These are phyloP conservation scores for Jacaranda copaia DNA, from an alignment of 257 asterid species.

Conservation along the genomic window DNA sequence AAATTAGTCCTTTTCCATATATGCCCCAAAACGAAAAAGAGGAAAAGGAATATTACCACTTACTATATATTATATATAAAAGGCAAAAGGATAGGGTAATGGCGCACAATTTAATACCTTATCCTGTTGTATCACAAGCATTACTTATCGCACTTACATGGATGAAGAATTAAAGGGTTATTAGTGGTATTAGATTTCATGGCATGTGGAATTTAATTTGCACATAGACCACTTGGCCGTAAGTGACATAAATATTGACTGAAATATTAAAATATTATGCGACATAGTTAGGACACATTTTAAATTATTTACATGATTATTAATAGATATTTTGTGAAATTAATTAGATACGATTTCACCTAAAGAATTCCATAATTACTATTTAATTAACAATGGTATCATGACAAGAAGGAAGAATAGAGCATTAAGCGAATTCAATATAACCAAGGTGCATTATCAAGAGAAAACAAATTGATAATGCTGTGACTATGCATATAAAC, in stretches of 20 bases:
- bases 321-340: no score
- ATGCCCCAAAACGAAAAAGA: no score
- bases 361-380: no score
- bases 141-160: neutral
- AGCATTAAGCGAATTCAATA: no score
- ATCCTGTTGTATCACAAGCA: neutral
- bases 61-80: neutral
- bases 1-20: no score
- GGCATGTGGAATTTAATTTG: slow-evolving; percentile 1
- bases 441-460: no score
- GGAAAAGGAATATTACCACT: no score
- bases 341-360: no score
- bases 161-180: slow-evolving; percentile 18
- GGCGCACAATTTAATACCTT: neutral
- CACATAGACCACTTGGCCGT: neutral
- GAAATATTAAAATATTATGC: neutral
- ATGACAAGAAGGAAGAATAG: no score
- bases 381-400: no score
- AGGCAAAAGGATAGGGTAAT: neutral
- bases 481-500: no score
- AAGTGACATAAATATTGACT: neutral
- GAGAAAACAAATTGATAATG: no score
- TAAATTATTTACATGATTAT: neutral
- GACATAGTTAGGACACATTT: neutral
- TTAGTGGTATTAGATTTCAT: slow-evolving; percentile 19